These are phyloP conservation scores for Puya raimondii DNA, from an alignment of 176 grass and related monocot genomes.

Conservation along the genomic window DNA sequence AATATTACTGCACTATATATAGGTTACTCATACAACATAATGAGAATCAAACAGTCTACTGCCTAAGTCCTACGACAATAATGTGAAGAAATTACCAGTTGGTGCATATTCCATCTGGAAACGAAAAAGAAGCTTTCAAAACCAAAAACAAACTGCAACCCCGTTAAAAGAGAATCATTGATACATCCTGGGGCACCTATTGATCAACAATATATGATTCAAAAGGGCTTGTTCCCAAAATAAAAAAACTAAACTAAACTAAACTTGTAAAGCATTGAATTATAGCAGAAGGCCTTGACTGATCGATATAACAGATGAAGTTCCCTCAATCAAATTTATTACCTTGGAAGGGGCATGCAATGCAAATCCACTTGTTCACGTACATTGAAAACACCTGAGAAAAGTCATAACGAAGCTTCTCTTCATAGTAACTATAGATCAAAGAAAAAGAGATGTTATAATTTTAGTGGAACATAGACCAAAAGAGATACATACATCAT, in stretches of 20 bases:
- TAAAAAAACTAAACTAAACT: background rate
- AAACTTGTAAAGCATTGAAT: background rate
- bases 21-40: background rate
- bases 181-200: conserved; percentile 94
- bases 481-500: conserved; percentile 48
- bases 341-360: conserved; percentile 98
- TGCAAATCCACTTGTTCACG: conserved; percentile 94
- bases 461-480: background rate
- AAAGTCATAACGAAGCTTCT: background rate
- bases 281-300: background rate
- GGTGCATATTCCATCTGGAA: conserved; percentile 91
- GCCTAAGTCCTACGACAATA: background rate
- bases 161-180: conserved; percentile 90
- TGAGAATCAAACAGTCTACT: background rate
- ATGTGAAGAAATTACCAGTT: conserved; percentile 62
- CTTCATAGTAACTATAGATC: background rate
- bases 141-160: conserved; percentile 91
- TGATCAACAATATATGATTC: background rate
- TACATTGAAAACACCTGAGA: conserved; percentile 70
- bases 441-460: background rate
- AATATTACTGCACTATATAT: too few species aligned
- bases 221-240: background rate
- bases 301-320: background rate
- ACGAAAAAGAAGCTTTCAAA: conserved; percentile 98
- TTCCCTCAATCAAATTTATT: conserved; percentile 9